A percentile compares a stretch with the other conserved stretches of the same genome.
Conservation (phyloP, 2,329 filamentous ascomycete species). For the Chalaropsis thielavioides region DNA sequence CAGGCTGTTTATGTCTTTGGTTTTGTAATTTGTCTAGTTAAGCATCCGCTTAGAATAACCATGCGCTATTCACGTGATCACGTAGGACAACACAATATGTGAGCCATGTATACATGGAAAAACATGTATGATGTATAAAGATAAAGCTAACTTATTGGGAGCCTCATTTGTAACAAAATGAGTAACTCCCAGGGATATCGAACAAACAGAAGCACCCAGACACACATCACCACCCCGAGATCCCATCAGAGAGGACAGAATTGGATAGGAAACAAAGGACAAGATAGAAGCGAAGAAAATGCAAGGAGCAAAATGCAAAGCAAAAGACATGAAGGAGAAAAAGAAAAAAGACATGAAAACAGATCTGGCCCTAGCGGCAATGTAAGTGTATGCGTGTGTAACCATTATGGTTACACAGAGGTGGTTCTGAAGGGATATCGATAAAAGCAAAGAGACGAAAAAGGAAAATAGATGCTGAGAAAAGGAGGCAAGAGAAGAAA, state of each 20-base stretch:
- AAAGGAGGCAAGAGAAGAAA: not conserved
- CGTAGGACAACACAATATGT: not conserved
- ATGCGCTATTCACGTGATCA: not conserved
- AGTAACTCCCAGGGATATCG: conserved; percentile 11
- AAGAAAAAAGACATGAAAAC: not conserved
- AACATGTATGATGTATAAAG: not conserved
- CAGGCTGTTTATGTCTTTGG: not conserved
- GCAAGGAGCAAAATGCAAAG: conserved; percentile 2
- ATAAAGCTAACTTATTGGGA: conserved; percentile 10
- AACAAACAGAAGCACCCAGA: conserved; percentile 1
- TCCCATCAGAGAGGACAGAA: conserved; percentile 5
- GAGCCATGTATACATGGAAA: not conserved
- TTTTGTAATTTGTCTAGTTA: not conserved
- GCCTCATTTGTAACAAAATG: conserved; percentile 11
- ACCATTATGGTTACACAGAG: not conserved
- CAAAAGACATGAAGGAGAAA: not conserved
- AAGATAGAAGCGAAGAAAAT: conserved; percentile 5
- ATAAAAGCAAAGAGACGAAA: not conserved
- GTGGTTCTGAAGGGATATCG: conserved; percentile 6
- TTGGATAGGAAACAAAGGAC: conserved; percentile 2
- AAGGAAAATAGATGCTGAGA: conserved; percentile 4
- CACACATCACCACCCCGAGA: not conserved
- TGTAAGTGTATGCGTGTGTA: not conserved
- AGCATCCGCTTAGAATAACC: not conserved
- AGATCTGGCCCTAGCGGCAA: not conserved